Base-by-base conservation (phyloP, 2,329 filamentous ascomycete genomes). In the Alternaria postmessia region DNA sequence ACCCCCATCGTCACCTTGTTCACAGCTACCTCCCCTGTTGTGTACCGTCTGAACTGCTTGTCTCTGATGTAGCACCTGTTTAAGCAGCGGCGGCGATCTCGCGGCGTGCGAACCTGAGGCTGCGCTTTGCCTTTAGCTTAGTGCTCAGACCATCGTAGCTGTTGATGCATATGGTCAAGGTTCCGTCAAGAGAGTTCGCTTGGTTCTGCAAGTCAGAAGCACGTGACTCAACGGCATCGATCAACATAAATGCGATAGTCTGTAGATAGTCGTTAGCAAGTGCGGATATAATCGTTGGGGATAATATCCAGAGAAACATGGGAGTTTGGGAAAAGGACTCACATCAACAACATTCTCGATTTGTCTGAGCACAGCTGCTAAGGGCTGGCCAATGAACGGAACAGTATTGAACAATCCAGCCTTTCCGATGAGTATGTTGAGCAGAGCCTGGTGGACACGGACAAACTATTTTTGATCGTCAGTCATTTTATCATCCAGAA, bases 391-490 rank as follows among this genome's bases (percentile, higher is more conserved):
- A 8, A 69, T 47, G 32, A 66, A 14, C 0, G 66, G 66, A 1
- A 66, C 55, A 9, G 61, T 63, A 2, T 24, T 4, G 57, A 67
- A 61, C 4, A 69, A 32, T 2, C 61, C 63, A 28, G 66, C 55
- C 48, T 68, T 68, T 14, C 62, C 62, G 28, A 65, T 67, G 22
- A 68, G 52, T 16, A 63, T 63, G 56, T 68, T 67, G 16, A 68
- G 46, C n/a, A 68, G 58, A 9, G 7, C 51, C 6, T 68, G 64
- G 36, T 68, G 64, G 22, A 63, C 62, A 12, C 62, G 62, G 14
- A 67, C 66, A 39, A 68, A 68, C 64, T 68, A 2, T 24, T 30
- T 24, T 14, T 4, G 1, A 7, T 28, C 8, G 22, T 64, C 22
- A 57, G 36, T 39, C 14, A 14, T 9, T 1, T 6, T 11, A 3